Evolutionary conservation across 257 asterid species (phyloP).

Genomic region (Nicotiana tomentosiformis): DNA sequence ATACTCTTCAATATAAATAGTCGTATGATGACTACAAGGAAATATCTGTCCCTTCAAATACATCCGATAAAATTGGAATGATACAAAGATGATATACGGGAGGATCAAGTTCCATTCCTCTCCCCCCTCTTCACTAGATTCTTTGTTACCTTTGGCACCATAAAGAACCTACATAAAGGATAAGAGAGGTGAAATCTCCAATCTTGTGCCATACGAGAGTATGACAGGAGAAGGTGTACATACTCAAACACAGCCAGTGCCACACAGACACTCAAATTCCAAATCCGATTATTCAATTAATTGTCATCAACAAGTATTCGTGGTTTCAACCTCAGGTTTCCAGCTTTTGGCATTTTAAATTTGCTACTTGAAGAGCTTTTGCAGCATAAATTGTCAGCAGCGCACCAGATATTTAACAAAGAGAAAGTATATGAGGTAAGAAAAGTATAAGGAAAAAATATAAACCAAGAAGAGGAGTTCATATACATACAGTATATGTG

Average conservation of each 20-base stretch:
- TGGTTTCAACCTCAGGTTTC: not conserved
- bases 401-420: no score
- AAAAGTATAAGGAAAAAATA: not conserved
- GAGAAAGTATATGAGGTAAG: not conserved
- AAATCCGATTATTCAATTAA: not conserved
- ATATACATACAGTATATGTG: constrained; percentile 60
- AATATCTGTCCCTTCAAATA: not conserved
- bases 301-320: not conserved
- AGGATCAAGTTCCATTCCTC: not conserved
- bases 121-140: not conserved
- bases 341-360: not conserved
- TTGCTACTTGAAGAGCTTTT: not conserved
- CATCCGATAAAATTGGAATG: not conserved
- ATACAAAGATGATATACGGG: not conserved
- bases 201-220: not conserved
- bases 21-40: not conserved
- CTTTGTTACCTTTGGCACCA: not conserved
- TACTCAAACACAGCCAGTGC: not conserved
- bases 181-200: not conserved
- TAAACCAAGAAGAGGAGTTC: not conserved
- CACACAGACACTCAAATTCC: not conserved
- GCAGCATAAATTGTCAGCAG: not conserved
- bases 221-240: not conserved
- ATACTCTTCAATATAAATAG: not conserved
- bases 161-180: not conserved